phyloP scores from a whole-genome alignment of 1,284 basidiomycete genomes.

The Malassezia furfur region DNA sequence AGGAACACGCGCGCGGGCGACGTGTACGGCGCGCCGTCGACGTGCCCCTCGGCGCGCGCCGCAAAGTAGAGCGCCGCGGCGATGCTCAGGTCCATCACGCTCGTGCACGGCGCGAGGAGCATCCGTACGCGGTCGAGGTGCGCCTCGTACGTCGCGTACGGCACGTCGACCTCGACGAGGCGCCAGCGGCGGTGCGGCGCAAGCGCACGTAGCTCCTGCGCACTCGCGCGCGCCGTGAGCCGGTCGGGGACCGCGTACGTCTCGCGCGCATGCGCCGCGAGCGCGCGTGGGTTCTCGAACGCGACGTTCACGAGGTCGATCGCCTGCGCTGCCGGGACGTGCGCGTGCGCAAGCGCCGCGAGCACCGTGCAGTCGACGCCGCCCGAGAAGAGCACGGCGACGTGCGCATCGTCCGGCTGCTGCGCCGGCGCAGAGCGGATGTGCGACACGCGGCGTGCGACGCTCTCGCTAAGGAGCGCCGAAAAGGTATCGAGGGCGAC shows the following conservation, averaged over 20 bases:
- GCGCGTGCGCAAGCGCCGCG: constrained; percentile 62
- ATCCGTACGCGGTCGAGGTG: constrained; percentile 7
- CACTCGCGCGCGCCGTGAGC: constrained; percentile 65
- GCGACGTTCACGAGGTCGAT: constrained; percentile 93
- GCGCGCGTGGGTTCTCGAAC: constrained; percentile 76
- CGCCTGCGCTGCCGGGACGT: constrained; percentile 55
- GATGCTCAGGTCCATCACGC: constrained; percentile 60
- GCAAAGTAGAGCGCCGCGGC: constrained; percentile 88
- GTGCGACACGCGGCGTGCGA: constrained; percentile 50
- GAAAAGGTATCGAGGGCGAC: constrained; percentile 34
- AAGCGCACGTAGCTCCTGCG: constrained; percentile 63
- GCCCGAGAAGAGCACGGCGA: constrained; percentile 87
- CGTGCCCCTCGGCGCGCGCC: constrained; percentile 55
- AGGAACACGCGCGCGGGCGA: constrained; percentile 73
- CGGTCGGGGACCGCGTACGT: constrained; percentile 71
- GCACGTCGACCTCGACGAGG: constrained; percentile 80
- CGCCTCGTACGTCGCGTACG: constrained; percentile 58
- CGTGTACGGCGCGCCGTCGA: constrained; percentile 52
- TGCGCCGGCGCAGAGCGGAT: constrained; percentile 37
- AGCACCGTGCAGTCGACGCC: constrained; percentile 86
- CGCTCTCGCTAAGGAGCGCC: constrained; percentile 46
- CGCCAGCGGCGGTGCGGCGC: constrained; percentile 74
- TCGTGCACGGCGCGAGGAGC: constrained; percentile 29
- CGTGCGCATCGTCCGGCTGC: constrained; percentile 47
- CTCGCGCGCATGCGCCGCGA: constrained; percentile 45